Base-by-base conservation (phyloP, 2,329 filamentous ascomycete genomes). In the Akanthomyces muscarius region DNA sequence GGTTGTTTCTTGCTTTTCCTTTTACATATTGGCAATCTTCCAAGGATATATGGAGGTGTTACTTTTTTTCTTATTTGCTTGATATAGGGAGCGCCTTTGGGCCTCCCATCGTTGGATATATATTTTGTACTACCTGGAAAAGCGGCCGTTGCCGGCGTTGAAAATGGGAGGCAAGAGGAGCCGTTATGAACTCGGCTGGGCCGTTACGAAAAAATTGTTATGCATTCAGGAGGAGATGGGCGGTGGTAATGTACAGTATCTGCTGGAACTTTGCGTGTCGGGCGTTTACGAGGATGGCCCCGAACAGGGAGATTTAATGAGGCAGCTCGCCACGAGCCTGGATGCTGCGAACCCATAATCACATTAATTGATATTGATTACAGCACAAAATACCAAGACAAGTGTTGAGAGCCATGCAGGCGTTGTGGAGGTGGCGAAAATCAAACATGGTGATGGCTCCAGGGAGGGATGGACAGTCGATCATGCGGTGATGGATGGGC, bases 131-230 rank as follows among this genome's bases (percentile, higher is more conserved):
- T 41, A 55, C 36, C 41, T 48, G 52, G 28, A 55, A 30, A 33
- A 62, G 42, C 51, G 41, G 21, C 54, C 54, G n/a, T 48, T 38
- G 5, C 6, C 23, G 30, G 48, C 47, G 44, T 44, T 25, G 48
- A 47, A 55, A 62, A 25, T 61, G 58, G 51, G 51, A 50, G 42
- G 60, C 44, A 62, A 57, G 25, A 41, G 23, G 41, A 55, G 50
- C 56, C 56, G 62, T 61, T 38, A 64, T 50, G 62, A 64, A 64
- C 21, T 50, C 57, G 62, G 62, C 50, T 52, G 55, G 62, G 42
- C 53, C 36, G 53, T 59, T 54, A 63, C 30, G 61, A 63, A 62
- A 28, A 28, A 21, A 50, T 33, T 53, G 54, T 45, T 59, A 21
- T 54, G 48, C 45, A 63, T 57, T 57, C 45, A 18, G 36, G 57